Evolutionary conservation across 2,329 filamentous ascomycete genomes (phyloP).

Genomic region (Fusarium graminum): DNA sequence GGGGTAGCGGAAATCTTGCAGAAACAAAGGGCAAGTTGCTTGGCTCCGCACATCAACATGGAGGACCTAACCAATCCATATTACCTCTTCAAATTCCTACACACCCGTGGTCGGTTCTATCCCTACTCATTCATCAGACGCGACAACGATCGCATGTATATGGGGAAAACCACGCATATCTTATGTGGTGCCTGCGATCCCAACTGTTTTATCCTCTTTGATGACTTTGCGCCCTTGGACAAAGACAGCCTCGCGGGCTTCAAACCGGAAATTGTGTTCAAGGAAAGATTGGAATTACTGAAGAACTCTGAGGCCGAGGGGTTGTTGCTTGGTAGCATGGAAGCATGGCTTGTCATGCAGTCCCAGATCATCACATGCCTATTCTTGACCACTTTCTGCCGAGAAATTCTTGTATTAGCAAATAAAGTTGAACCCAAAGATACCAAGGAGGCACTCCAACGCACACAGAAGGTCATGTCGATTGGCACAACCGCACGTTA

Average conservation of each 20-base stretch:
- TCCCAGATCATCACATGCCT: slow-evolving; percentile 34
- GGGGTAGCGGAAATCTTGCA: slow-evolving; percentile 20
- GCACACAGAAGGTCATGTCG: no score
- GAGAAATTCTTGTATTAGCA: slow-evolving; percentile 11
- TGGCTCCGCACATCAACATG: slow-evolving; percentile 44
- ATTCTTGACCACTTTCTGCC: slow-evolving; percentile 35
- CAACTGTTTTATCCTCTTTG: slow-evolving; percentile 5
- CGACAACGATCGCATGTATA: slow-evolving; percentile 39
- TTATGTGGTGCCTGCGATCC: slow-evolving; percentile 33
- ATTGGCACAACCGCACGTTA: no score
- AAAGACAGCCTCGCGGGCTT: neutral
- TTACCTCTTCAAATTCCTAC: slow-evolving; percentile 42
- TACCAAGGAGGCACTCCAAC: no score
- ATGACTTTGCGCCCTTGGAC: neutral
- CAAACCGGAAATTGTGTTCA: neutral
- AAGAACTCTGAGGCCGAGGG: neutral
- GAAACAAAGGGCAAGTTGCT: slow-evolving; percentile 35
- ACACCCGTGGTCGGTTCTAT: slow-evolving; percentile 32
- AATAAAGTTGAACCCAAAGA: neutral
- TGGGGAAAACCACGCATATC: slow-evolving; percentile 33
- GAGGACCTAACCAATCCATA: slow-evolving; percentile 32
- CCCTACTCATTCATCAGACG: slow-evolving; percentile 22
- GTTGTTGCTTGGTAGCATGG: slow-evolving; percentile 23
- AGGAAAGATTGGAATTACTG: neutral
- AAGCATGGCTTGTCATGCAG: slow-evolving; percentile 36